These are phyloP conservation scores for Rhodotorula glutinis DNA, from an alignment of 1,284 basidiomycete species.

Conservation along the genomic window DNA sequence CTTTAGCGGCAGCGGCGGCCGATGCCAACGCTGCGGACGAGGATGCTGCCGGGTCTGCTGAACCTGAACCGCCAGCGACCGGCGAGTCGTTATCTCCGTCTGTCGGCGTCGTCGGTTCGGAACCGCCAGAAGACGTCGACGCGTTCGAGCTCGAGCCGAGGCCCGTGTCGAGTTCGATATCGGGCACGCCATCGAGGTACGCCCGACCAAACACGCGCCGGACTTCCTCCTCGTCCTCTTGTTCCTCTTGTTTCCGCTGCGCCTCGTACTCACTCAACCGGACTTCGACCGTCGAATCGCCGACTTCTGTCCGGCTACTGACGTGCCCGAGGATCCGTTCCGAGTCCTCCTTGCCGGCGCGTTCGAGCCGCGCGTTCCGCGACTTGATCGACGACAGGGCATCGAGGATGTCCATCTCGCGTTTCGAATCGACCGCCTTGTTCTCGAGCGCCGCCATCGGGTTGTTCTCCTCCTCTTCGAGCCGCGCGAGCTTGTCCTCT, in stretches of 20 bases:
- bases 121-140: constrained; percentile 7
- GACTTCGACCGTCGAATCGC: constrained; percentile 51
- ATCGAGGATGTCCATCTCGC: constrained; percentile 98
- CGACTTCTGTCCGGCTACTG: constrained; percentile 53
- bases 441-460: constrained; percentile 96
- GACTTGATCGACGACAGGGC: constrained; percentile 91
- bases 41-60: constrained; percentile 50
- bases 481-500: constrained; percentile 39
- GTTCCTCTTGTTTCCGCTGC: constrained; percentile 60
- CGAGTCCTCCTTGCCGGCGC: constrained; percentile 50
- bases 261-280: constrained; percentile 56
- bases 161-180: constrained; percentile 44
- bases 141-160: constrained; percentile 21
- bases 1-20: constrained; percentile 59
- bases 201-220: constrained; percentile 66
- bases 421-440: constrained; percentile 81
- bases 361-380: constrained; percentile 85
- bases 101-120: constrained; percentile 25
- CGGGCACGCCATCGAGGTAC: constrained; percentile 45
- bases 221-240: constrained; percentile 88
- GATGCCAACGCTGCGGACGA: constrained; percentile 65
- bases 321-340: constrained; percentile 50
- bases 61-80: constrained; percentile 43
- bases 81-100: constrained; percentile 28
- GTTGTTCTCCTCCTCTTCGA: constrained; percentile 57